These are phyloP conservation scores for Setaria italica DNA, from an alignment of 202 grass and related monocot genomes.

Conservation along the genomic window DNA sequence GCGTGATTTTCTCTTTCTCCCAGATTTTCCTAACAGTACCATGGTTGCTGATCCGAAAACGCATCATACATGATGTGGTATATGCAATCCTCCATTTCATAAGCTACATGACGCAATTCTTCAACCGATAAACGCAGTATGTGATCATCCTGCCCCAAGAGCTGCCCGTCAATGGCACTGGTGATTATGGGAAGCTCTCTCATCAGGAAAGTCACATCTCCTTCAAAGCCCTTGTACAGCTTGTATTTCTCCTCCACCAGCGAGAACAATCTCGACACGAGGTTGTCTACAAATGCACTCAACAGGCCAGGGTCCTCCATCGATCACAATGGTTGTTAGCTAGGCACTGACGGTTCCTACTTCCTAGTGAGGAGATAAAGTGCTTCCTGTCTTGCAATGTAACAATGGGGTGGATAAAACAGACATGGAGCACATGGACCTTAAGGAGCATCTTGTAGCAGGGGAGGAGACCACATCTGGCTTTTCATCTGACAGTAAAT, in stretches of 20 bases:
- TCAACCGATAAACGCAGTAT: not conserved
- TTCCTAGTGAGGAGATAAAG: not conserved
- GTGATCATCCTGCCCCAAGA: not conserved
- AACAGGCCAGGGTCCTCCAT: constrained; percentile 1
- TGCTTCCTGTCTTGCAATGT: not conserved
- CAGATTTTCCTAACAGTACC: not conserved
- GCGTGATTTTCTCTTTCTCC: constrained; percentile 20
- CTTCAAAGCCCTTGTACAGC: not conserved
- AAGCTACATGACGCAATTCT: not conserved
- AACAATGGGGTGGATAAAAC: not conserved
- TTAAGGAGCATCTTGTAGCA: not conserved
- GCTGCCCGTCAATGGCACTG: constrained; percentile 2
- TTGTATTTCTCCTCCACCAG: not conserved
- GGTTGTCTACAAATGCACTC: constrained; percentile 14
- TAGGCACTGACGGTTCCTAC: not conserved
- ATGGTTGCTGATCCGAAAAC: not conserved
- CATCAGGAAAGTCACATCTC: not conserved
- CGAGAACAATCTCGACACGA: not conserved
- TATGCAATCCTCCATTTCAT: constrained; percentile 25
- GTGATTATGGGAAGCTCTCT: constrained; percentile 22
- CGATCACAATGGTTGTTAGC: not conserved
- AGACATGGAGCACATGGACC: not conserved
- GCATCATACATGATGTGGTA: constrained; percentile 15
- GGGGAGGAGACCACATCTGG: not conserved
- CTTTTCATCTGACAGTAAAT: not conserved